phyloP scores from a whole-genome alignment of 768 basidiomycete species.

The Mycena leptocephala region DNA sequence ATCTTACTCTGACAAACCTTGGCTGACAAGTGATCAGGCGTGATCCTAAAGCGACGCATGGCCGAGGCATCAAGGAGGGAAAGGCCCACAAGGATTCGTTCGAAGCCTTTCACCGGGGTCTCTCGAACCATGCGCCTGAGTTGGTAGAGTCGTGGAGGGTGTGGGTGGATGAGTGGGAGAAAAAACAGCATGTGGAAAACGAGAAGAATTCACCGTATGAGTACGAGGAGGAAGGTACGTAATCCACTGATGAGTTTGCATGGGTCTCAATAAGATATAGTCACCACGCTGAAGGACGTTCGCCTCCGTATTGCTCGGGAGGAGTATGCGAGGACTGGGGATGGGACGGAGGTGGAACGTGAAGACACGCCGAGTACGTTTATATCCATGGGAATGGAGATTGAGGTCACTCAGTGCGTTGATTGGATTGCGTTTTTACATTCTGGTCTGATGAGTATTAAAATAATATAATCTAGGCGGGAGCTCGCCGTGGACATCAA shows the following conservation, averaged over 20 bases:
- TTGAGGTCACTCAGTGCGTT: constrained; percentile 12
- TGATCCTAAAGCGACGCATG: not conserved
- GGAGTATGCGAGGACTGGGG: not conserved
- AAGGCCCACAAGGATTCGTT: not conserved
- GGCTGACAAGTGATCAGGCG: too few relatives aligned
- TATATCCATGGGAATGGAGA: not conserved
- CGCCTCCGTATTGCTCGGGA: not conserved
- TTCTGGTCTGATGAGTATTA: too few relatives aligned
- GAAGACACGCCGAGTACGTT: constrained; percentile 18
- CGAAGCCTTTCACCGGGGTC: not conserved
- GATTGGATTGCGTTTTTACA: too few relatives aligned
- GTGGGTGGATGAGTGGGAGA: not conserved
- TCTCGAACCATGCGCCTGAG: not conserved
- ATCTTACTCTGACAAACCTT: not conserved
- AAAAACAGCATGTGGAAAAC: too few relatives aligned
- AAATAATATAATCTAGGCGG: not conserved
- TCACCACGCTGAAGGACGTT: constrained; percentile 1
- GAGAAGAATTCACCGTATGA: constrained; percentile 7
- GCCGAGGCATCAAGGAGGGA: constrained; percentile 10
- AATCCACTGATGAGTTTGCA: not conserved
- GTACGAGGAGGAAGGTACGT: not conserved
- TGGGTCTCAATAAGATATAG: too few relatives aligned
- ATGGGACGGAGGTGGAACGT: not conserved
- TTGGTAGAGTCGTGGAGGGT: not conserved
- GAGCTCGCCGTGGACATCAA: not conserved